Evolutionary conservation across 1,139 yeast genomes (phyloP), one percentile per base, ranked within the genome.

Genomic region (Candida buenavistaensis): DNA sequence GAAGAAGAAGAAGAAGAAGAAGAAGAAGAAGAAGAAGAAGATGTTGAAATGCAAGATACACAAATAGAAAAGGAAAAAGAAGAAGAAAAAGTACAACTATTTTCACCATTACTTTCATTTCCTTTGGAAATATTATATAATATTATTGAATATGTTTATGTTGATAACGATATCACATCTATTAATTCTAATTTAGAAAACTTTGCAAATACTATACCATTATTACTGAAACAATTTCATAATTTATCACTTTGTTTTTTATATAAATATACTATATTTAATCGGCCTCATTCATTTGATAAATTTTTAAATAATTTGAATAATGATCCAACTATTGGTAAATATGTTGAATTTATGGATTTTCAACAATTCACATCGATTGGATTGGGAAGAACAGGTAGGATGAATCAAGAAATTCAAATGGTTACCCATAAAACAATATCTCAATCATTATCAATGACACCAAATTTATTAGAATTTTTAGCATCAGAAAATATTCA

Each of bases 381-480:
- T 34, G 97, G 97, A 0, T 68, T 89, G 34, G 97, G 97, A 3
- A 69, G 96, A 44, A 85, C 96, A 0, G 87, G 87, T 6, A 75
- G 84, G 47, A 88, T 88, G 95, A 89, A 86, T 60, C 82, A 79
- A 57, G 95, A 86, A 58, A 89, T 89, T 47, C 95, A 88, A 58
- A 86, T 88, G 86, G 88, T 89, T 28, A 89, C 96, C 0, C 70
- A 82, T 30, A 62, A 68, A 19, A 89, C 96, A 3, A 79, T 89
- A 22, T 56, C 75, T 33, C 65, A 72, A 23, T 86, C 88, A 37
- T 64, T 89, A 26, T 56, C 63, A 35, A 60, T 79, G 45, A 69
- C 78, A n/a, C 86, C 89, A 0, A 82, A 84, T 46, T 61, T 89
- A 36, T 62, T 77, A 15, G 96, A 89, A 54, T 87, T 89, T 56